Conservation (phyloP, 306 rosid species). For the Astragalus membranaceus region DNA sequence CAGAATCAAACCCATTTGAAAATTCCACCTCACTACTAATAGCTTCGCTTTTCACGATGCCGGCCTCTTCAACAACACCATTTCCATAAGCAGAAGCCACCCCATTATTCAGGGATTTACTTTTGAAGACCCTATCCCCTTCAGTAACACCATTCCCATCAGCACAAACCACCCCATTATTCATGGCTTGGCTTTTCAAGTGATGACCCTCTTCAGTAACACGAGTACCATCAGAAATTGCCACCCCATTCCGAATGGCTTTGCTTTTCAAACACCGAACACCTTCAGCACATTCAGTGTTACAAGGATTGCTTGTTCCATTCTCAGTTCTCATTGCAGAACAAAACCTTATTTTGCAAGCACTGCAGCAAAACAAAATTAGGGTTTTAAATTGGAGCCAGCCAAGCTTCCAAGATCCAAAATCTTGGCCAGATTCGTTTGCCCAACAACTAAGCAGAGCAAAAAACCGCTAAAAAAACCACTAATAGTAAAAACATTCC, state of each 20-base stretch:
- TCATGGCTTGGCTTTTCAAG: background rate
- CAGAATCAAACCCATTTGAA: constrained; percentile 26
- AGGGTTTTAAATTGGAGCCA: constrained; percentile 45
- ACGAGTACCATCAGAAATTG: background rate
- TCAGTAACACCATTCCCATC: constrained; percentile 21
- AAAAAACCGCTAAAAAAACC: background rate
- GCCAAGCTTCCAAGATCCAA: constrained; percentile 27
- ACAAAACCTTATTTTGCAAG: constrained; percentile 23
- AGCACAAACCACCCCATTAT: constrained; percentile 14
- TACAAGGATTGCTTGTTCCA: constrained; percentile 36
- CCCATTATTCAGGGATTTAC: constrained; percentile 27
- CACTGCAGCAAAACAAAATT: constrained; percentile 30
- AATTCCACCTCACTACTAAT: constrained; percentile 24
- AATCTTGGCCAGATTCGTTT: constrained; percentile 16
- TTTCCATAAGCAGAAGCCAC: constrained; percentile 14
- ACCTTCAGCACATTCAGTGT: constrained; percentile 19
- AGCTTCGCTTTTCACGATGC: constrained; percentile 2
- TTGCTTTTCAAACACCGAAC: background rate
- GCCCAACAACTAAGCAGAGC: background rate
- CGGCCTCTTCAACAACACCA: constrained; percentile 24
- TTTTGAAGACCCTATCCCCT: constrained; percentile 12
- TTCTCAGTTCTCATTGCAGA: constrained; percentile 45
- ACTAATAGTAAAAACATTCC: background rate
- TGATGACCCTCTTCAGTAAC: constrained; percentile 11
- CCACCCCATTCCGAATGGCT: constrained; percentile 25